Evolutionary conservation across 345 rosid species (phyloP).

Genomic region (Aethionema arabicum): DNA sequence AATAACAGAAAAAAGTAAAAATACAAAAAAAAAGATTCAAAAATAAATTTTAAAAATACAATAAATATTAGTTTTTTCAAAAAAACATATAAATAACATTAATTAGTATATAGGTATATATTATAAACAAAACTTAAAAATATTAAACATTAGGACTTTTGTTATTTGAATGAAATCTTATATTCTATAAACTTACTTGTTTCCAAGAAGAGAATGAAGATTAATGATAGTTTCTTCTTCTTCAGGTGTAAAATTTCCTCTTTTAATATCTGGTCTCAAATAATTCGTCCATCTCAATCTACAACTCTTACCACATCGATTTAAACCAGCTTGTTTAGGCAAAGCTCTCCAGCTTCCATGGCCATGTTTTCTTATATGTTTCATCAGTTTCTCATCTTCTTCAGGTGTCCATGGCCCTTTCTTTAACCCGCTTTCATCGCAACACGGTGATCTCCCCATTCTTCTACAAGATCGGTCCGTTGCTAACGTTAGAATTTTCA

Average conservation of each 20-base stretch:
- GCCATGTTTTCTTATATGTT: slow-evolving; percentile 53
- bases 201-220: slow-evolving; percentile 68
- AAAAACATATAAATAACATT: neutral
- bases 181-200: slow-evolving; percentile 46
- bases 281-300: slow-evolving; percentile 80
- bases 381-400: slow-evolving; percentile 57
- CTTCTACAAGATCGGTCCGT: slow-evolving; percentile 8
- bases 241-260: slow-evolving; percentile 70
- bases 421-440: slow-evolving; percentile 51
- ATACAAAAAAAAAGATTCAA: neutral
- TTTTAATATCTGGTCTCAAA: slow-evolving; percentile 70
- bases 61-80: neutral
- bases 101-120: too few species aligned
- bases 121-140: too few species aligned
- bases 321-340: slow-evolving; percentile 67
- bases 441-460: slow-evolving; percentile 49
- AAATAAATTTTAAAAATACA: neutral
- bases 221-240: slow-evolving; percentile 72
- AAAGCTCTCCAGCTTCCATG: slow-evolving; percentile 87
- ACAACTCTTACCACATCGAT: slow-evolving; percentile 84
- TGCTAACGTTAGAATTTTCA: too few species aligned
- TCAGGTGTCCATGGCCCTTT: slow-evolving; percentile 88
- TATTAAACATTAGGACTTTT: too few species aligned
- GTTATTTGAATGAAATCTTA: too few species aligned
- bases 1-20: neutral